These are phyloP conservation scores for Nigrospora sphaerica DNA, from an alignment of 2,329 filamentous ascomycete genomes.

Conservation along the genomic window DNA sequence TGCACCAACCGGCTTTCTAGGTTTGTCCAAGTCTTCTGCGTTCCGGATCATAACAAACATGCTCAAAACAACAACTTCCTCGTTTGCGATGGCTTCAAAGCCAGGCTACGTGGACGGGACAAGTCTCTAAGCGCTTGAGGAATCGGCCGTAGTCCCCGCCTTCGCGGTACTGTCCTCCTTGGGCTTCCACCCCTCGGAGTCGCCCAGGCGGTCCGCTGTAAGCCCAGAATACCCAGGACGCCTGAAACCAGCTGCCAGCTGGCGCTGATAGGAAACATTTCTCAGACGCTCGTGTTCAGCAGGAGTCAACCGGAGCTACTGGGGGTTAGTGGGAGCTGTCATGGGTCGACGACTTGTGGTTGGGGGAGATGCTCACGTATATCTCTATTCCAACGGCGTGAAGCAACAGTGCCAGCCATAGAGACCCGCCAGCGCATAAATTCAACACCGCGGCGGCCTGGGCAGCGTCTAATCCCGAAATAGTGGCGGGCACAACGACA, in stretches of 20 bases:
- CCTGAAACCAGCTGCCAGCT: slow-evolving; percentile 44
- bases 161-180: neutral
- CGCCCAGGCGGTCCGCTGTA: slow-evolving; percentile 28
- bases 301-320: slow-evolving; percentile 44
- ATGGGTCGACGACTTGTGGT: neutral
- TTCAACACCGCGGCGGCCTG: slow-evolving; percentile 34
- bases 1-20: too few relatives aligned
- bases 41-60: too few relatives aligned
- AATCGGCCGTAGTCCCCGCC: too few relatives aligned
- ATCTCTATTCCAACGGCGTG: slow-evolving; percentile 43
- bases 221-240: slow-evolving; percentile 40
- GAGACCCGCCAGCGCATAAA: slow-evolving; percentile 40
- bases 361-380: slow-evolving; percentile 29
- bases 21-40: too few relatives aligned
- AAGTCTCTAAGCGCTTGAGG: too few relatives aligned
- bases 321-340: too few relatives aligned
- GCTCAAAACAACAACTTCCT: too few relatives aligned
- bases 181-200: slow-evolving; percentile 1
- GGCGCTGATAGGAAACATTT: slow-evolving; percentile 47
- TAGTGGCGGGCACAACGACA: slow-evolving; percentile 24
- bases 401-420: slow-evolving; percentile 45
- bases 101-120: too few relatives aligned
- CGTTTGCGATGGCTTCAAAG: too few relatives aligned
- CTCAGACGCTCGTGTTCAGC: slow-evolving; percentile 45
- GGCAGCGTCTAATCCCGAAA: slow-evolving; percentile 18